A percentile compares a stretch with the other conserved stretches of the same genome.
Evolutionary conservation across 2,329 filamentous ascomycete genomes (phyloP).

Genomic region (Colletotrichum somersetense): DNA sequence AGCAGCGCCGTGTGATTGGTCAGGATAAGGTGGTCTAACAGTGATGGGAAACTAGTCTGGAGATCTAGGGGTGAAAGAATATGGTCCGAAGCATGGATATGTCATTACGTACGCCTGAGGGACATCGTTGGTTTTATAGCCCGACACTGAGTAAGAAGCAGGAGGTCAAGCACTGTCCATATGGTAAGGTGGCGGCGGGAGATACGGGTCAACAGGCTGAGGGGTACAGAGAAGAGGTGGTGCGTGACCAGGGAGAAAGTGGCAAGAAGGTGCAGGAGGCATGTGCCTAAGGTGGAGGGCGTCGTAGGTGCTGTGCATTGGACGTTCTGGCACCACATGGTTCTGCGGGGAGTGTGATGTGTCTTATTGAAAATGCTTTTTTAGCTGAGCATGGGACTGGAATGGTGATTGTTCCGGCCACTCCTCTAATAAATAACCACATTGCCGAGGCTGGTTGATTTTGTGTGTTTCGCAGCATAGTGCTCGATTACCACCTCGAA

Average conservation of each 20-base stretch:
- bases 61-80: neutral
- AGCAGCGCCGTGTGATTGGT: neutral
- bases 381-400: constrained; percentile 94
- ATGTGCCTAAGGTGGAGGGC: neutral
- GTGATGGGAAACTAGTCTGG: neutral
- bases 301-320: neutral
- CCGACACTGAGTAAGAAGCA: neutral
- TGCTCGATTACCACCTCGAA: too few relatives aligned
- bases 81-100: constrained; percentile 49
- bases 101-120: constrained; percentile 6
- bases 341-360: constrained; percentile 23
- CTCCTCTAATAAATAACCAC: too few relatives aligned
- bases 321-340: neutral
- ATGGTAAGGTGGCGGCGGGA: neutral
- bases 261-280: neutral
- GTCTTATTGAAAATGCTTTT: constrained; percentile 31
- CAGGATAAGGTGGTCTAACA: neutral
- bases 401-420: too few relatives aligned
- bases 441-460: too few relatives aligned
- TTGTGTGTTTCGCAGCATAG: too few relatives aligned
- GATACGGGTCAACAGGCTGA: constrained; percentile 8
- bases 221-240: neutral
- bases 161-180: neutral
- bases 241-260: neutral
- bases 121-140: neutral